Evolutionary conservation across 2,329 filamentous ascomycete species (phyloP).

Genomic region (Ophiostoma sp.): DNA sequence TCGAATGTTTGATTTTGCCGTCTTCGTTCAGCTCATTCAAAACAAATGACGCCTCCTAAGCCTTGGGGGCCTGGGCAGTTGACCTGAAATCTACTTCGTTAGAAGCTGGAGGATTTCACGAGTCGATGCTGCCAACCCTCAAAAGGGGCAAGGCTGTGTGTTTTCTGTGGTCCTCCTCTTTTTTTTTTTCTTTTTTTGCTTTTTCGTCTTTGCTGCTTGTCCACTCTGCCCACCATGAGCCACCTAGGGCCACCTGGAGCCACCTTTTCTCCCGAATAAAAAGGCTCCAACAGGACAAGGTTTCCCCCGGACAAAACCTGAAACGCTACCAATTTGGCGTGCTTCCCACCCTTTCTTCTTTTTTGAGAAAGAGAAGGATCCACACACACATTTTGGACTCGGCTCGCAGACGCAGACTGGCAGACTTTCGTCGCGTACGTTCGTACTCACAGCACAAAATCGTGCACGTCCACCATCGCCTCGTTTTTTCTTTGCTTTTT

Average conservation of each 20-base stretch:
- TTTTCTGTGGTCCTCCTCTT: neutral
- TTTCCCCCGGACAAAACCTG: slow-evolving; percentile 24
- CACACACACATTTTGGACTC: neutral
- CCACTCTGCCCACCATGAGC: neutral
- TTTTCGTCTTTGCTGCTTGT: neutral
- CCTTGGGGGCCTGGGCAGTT: neutral
- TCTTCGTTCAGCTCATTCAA: neutral
- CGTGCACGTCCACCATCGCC: neutral
- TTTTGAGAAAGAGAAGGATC: neutral
- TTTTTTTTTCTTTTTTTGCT: neutral
- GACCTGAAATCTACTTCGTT: neutral
- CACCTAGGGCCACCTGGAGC: neutral
- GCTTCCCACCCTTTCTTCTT: slow-evolving; percentile 4
- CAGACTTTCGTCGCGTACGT: neutral
- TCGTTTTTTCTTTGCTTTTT: neutral
- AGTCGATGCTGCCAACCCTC: slow-evolving; percentile 1
- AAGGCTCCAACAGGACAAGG: slow-evolving; percentile 14
- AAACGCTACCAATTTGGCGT: slow-evolving; percentile 27
- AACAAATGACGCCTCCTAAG: neutral
- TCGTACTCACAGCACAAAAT: neutral
- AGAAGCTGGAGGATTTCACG: neutral
- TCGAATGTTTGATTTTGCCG: slow-evolving; percentile 4
- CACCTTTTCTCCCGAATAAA: neutral
- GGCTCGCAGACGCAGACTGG: neutral
- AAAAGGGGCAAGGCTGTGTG: slow-evolving; percentile 8